Conservation (phyloP, 2,329 filamentous ascomycete species). For the Erysiphe neolycopersici region DNA sequence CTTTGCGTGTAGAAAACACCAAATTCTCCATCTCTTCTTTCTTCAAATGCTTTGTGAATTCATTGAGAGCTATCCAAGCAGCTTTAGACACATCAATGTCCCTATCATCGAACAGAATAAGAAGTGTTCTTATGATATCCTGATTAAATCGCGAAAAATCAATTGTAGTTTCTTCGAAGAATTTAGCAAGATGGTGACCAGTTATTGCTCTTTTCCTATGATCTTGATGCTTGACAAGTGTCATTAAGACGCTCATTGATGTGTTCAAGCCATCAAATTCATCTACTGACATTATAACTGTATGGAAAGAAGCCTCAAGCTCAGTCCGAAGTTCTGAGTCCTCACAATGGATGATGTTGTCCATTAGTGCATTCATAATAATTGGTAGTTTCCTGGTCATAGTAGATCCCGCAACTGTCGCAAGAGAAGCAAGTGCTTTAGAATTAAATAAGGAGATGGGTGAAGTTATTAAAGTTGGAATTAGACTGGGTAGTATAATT, state of each 20-base stretch:
- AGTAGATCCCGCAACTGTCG: conserved; percentile 65
- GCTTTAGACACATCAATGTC: conserved; percentile 68
- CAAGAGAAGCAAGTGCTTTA: conserved; percentile 71
- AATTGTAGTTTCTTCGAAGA: conserved; percentile 54
- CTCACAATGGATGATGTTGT: conserved; percentile 56
- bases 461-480: conserved; percentile 70
- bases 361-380: conserved; percentile 84
- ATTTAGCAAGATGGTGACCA: conserved; percentile 55
- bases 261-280: conserved; percentile 91
- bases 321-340: conserved; percentile 50
- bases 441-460: conserved; percentile 92
- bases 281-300: conserved; percentile 74
- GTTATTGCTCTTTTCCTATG: conserved; percentile 58
- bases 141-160: conserved; percentile 94
- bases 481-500: conserved; percentile 85
- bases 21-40: conserved; percentile 98
- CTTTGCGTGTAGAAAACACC: conserved; percentile 62
- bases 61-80: conserved; percentile 63
- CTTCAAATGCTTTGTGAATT: conserved; percentile 65
- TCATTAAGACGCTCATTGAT: conserved; percentile 77
- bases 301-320: conserved; percentile 59
- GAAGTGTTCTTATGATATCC: conserved; percentile 69
- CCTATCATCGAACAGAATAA: conserved; percentile 76
- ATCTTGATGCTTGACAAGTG: conserved; percentile 76
- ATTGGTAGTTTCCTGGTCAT: conserved; percentile 77